Evolutionary conservation across 2,329 filamentous ascomycete species (phyloP), one percentile per base, ranked within the genome.

Genomic region (Coccinonectria pachysandricola): DNA sequence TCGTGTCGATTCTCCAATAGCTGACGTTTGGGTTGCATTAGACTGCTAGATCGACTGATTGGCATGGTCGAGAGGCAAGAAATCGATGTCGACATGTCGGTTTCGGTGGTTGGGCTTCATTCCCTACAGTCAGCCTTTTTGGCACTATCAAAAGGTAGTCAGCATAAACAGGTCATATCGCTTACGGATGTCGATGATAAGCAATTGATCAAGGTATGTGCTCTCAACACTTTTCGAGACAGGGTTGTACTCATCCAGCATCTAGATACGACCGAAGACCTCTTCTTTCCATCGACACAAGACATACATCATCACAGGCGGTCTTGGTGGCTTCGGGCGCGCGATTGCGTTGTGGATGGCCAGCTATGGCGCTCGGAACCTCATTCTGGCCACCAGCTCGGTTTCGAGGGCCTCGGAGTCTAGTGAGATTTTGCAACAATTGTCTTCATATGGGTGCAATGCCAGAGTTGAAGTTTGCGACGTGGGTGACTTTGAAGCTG

Each of bases 301-400:
- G 27, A 41, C 39, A 17, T 42, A 42, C 19, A 43, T 42, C 22
- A 42, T 43, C 12, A 43, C 40, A 19, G 40, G 40, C 0, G 40
- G 40, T 12, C 40, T 43, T 14, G 40, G 40, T 26, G 40, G 40
- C 6, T 24, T 43, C 3, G 40, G 40, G 9, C 40, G 40, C 5
- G 37, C 40, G 4, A 39, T 43, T 11, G 40, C 40, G 3, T 28
- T 43, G 4, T 43, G 40, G 40, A 43, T 43, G 40, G 40, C 40
- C 3, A 43, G 40, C 23, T 41, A 43, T 9, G 40, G 40, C 10
- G 40, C 40, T 22, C 40, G 31, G 2, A 28, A 33, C 24, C 30
- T 43, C 16, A 23, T 43, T n/a, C 21, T 43, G 6, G 39, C 37
- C 6, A 42, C 39, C 11, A 42, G 39, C 21, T 42, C 39, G 5